Base-by-base conservation (phyloP, 108 stramenopile genomes). In the Cyclostephanos tholiformis region DNA sequence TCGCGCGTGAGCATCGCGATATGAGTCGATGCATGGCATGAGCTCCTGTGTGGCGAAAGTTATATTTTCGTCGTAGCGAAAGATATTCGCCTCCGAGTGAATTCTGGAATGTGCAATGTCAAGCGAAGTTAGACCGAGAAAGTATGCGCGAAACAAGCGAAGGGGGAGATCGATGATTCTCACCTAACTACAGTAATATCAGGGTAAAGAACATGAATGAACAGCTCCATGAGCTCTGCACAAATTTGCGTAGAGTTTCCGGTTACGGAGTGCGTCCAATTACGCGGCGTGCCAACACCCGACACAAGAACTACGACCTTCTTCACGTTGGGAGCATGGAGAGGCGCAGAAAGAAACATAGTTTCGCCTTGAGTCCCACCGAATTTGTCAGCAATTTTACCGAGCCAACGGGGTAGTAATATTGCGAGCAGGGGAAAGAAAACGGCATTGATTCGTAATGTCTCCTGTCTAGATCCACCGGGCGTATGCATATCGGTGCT, bases 1-100 rank as follows among this genome's bases (percentile, higher is more conserved):
- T 39, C 78, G 59, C 20, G 93, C 93, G 57, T 91, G 87, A 2
- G 91, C 91, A 78, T 97, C 90, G 23, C 97, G 86, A 66, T 94
- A 92, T 23, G 80, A 74, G 39, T 96, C 91, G 30, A 99, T 82
- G 25, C 85, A 82, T 0, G 97, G 97, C 70, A 95, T 71, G 10
- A 98, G 87, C 64, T 95, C 95, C 26, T 84, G 69, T 52, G 96
- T 91, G n/a, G 95, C 95, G 68, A 99, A 99, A 4, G 75, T 62
- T 25, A 98, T 96, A 76, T 99, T 99, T 63, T 98, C 97, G 63
- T 98, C 97, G 70, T 97, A 99, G 13, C 97, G 89, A 71, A 97
- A 97, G 43, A 98, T 86, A 61, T 97, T 93, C n/a, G 90, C 88
- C 29, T 85, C 71, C 8, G 96, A 97, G 73, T 97, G 92, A 20